Percentiles rank a stretch among this genome's conserved stretches.
phyloP scores from a whole-genome alignment of 441 rosid genomes.

The Theobroma grandiflorum region DNA sequence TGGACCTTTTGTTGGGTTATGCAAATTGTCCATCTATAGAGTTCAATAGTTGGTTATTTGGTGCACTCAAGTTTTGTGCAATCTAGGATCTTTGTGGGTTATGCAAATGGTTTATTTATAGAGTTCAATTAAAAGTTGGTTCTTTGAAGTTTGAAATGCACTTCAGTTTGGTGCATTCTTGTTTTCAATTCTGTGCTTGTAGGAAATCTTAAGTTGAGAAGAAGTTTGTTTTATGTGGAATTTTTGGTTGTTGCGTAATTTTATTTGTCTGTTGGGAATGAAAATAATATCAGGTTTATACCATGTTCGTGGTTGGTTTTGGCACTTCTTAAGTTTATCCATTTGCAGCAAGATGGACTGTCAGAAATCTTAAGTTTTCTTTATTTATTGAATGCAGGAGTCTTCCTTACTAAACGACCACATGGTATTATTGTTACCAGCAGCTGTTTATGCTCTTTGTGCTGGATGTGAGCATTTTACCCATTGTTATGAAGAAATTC shows the following conservation, averaged over 20 bases:
- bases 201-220: constrained; percentile 11
- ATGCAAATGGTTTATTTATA: background rate
- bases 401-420: constrained; percentile 60
- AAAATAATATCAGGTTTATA: background rate
- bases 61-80: background rate
- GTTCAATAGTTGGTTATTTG: background rate
- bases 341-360: background rate
- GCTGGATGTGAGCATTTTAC: constrained; percentile 70
- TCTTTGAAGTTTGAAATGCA: background rate
- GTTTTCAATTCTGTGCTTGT: background rate
- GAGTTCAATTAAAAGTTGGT: background rate
- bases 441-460: constrained; percentile 84
- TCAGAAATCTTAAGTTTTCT: constrained; percentile 9
- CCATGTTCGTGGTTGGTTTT: background rate
- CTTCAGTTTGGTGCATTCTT: background rate
- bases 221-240: constrained; percentile 16
- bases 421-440: constrained; percentile 73
- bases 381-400: constrained; percentile 53
- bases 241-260: background rate
- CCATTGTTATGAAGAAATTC: constrained; percentile 47
- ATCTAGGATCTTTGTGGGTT: constrained; percentile 4
- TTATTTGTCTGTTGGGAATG: background rate
- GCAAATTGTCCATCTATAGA: constrained; percentile 5
- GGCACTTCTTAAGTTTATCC: constrained; percentile 6
- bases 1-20: constrained; percentile 1